Percentiles rank a stretch among this genome's conserved stretches.
phyloP scores from a whole-genome alignment of 441 rosid genomes.

The Pelargonium myrrhifolium region DNA sequence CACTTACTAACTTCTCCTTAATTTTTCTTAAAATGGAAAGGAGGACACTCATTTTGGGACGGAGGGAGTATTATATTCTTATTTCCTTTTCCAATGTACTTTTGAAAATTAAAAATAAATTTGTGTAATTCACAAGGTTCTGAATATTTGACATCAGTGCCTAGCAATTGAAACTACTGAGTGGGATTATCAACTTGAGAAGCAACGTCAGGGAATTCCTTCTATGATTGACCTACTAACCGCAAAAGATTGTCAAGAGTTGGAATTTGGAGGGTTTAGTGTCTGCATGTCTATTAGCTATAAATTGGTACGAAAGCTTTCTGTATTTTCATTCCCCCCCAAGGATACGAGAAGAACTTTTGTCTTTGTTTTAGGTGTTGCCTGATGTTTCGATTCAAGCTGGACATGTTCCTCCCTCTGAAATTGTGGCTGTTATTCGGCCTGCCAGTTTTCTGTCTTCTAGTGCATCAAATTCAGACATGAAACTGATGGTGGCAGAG shows the following conservation, averaged over 20 bases:
- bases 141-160: conserved; percentile 37
- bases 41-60: no score
- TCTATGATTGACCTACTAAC: conserved; percentile 55
- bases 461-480: conserved; percentile 25
- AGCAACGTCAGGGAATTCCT: conserved; percentile 38
- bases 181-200: conserved; percentile 45
- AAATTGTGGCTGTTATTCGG: conserved; percentile 69
- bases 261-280: conserved; percentile 53
- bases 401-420: conserved; percentile 39
- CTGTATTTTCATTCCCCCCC: not conserved
- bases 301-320: not conserved
- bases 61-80: no score
- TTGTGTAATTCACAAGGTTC: no score
- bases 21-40: no score
- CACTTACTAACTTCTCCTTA: no score
- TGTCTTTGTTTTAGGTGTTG: conserved; percentile 38
- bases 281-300: not conserved
- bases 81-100: not conserved
- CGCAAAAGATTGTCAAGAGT: conserved; percentile 36
- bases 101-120: not conserved
- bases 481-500: conserved; percentile 17
- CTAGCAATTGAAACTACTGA: conserved; percentile 28
- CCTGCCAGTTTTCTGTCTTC: conserved; percentile 41
- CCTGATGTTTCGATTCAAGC: conserved; percentile 35
- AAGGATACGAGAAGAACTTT: not conserved